Evolutionary conservation across 2,329 filamentous ascomycete species (phyloP), one percentile per base, ranked within the genome.

Genomic region (Neonectria hederae): DNA sequence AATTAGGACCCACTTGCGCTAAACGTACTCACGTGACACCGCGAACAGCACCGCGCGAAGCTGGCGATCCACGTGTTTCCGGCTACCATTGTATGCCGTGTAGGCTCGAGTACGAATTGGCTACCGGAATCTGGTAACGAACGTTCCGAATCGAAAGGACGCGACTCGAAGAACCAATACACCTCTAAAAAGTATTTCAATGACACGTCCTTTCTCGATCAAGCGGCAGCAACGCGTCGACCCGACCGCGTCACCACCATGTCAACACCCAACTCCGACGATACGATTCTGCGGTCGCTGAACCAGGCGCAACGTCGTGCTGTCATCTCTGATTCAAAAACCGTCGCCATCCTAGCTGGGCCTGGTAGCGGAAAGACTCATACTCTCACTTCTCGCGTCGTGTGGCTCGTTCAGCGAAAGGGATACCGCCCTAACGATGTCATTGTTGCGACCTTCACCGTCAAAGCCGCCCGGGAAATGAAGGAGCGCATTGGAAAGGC

Each of bases 381-480:
- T 78, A 98, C 96, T 0, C 84, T 99, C 58, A 97, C 94, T 0
- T 93, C 94, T 48, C 91, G 96, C 66, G 93, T 97, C 62, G 94
- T 94, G 72, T 97, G 95, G 84, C 88, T 97, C 30, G 86, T 97
- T 58, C 87, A 90, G 54, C 84, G 91, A 72, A 82, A 88, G 71
- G 88, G 90, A 45, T 87, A 93, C 71, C 86, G 88, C 61, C 95
- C 95, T 74, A 89, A 92, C 81, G 93, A 97, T 80, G 89, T 98
- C 73, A 90, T 99, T 64, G 95, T 97, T 64, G 96, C 95, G 66
- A 98, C 95, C 0, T 99, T 99, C 76, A 99, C 96, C 2, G 94
- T 97, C 77, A 98, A 98, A 78, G 94, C 96, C 1, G 93, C 94
- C 19, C 87, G 83, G 19, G 95, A 98, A 81, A 99, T 99, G 95